phyloP scores from a whole-genome alignment of 306 rosid species.

The Trifolium pratense region DNA sequence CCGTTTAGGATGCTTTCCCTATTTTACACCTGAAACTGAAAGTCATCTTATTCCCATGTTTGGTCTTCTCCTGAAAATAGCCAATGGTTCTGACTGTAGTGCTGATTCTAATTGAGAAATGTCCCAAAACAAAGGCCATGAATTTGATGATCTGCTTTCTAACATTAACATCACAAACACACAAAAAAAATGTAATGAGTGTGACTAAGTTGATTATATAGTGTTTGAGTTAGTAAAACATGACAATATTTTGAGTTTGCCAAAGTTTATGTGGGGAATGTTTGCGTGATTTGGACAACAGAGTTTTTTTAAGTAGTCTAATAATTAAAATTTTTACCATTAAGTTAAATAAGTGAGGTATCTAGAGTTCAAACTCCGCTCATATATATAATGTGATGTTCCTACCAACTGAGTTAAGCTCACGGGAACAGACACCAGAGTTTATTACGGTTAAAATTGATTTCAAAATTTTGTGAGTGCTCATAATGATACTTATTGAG shows the following conservation, averaged over 20 bases:
- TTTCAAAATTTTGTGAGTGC: no score
- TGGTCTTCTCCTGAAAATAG: conserved; percentile 16
- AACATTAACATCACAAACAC: conserved; percentile 7
- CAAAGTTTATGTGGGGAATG: no score
- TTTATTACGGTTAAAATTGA: no score
- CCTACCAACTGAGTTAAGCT: no score
- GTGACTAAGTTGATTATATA: neutral
- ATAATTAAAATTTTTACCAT: no score
- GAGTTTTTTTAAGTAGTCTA: no score
- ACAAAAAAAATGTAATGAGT: neutral
- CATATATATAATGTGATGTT: no score
- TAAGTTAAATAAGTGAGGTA: no score
- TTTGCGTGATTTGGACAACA: no score
- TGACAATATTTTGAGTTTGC: neutral
- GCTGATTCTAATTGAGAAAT: conserved; percentile 36
- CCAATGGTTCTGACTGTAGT: conserved; percentile 10
- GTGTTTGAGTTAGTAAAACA: neutral
- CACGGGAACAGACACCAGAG: no score
- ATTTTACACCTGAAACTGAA: conserved; percentile 34
- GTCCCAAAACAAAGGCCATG: conserved; percentile 32
- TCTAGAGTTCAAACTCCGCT: no score
- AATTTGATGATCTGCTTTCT: conserved; percentile 34
- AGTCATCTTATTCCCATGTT: conserved; percentile 21
- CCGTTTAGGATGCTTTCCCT: neutral
- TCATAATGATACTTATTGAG: no score